Base-by-base conservation (phyloP, 495 filamentous ascomycete genomes). In the Clavariopsis aquatica region DNA sequence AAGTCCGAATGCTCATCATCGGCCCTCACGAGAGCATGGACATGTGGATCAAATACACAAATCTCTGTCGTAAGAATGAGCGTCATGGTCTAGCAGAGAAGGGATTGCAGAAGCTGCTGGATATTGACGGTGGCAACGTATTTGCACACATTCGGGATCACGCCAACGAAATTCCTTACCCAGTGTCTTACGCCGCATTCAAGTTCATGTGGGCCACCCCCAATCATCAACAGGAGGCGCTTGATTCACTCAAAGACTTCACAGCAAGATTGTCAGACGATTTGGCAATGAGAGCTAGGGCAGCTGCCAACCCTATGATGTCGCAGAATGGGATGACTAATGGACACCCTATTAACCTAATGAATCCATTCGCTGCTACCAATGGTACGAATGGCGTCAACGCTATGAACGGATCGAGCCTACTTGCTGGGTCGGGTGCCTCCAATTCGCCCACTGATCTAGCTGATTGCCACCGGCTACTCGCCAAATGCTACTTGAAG, bases 1-100 rank as follows among this genome's bases (percentile, higher is more conserved):
- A 96, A 73, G 90, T 98, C 38, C 84, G 95, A 63, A 90, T 90
- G 17, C 84, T 99, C 49, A 94, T 99, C 52, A 93, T 96, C 53
- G 84, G 83, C 12, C 92, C 94, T 3, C 85, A 83, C 28, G 93
- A 99, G 73, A 96, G 98, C 67, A 89, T 95, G 81, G 89, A 94
- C 70, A 98, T 98, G 92, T 96, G 90, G 83, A 97, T 98, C 78
- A 99, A 99, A 72, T 98, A 96, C 70, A 90, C 95, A 63, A 98
- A 97, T 68, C 83, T 99, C 8, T 99, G 94, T 75, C 88, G 94
- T 69, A 99, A 98, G 73, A 96, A 92, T 29, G 89, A 91, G 54
- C 87, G 94, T 10, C 93, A 91, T 79, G 94, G 93, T 15, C 83
- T 99, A n/a, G 95, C 93, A 1, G 94, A 98, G 78, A 93, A 96